Base-by-base conservation (phyloP, 768 basidiomycete species). In the Calocybe gangraenosa region DNA sequence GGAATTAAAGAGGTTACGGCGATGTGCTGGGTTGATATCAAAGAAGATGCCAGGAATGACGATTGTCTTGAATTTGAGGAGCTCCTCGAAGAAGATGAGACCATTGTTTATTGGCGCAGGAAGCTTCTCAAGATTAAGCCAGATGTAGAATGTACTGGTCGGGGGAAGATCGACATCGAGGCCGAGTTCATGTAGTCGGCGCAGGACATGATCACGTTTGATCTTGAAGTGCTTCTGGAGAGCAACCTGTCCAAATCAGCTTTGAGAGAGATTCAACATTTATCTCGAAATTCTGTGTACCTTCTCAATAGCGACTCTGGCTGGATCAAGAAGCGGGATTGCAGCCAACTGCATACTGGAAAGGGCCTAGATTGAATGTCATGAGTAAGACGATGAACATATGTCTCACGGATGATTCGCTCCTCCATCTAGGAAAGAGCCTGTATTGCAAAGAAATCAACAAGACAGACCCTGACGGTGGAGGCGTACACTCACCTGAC, bases 361-460 rank as follows among this genome's bases (percentile, higher is more conserved):
- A 32, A 36, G 30, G 8, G 40, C 11, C 28, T 34, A 36, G 4
- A 18, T 37, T 32, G 37, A 15, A 42, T 23, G 31, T 9, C 31
- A 7, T 11, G 32, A 32, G 18, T 3, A 9, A 23, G 13, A 34
- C 15, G 5, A 19, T 22, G 8, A 33, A 14, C 14, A 30, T 15
- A 33, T 36, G 15, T 32, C 37, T 40, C 63, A 92, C 84, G 91
- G 89, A 62, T 94, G 92, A 58, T 91, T 92, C 3, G 91, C 91
- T 46, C 94, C 94, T 14, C 94, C 94, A 56, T 97, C 94, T 45
- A 97, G 69, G 81, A 92, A 96, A 7, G 89, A 92, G 2, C 87
- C 84, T 70, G 37, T 8, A 17, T 9, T 40, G 21, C 20, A 11
- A 44, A 34, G 21, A 38, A 13, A 19, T 51, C 35, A 44, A 23